A percentile compares a stretch with the other conserved stretches of the same genome.
Conservation (phyloP, 75 land plant species). For the Larix kaempferi region DNA sequence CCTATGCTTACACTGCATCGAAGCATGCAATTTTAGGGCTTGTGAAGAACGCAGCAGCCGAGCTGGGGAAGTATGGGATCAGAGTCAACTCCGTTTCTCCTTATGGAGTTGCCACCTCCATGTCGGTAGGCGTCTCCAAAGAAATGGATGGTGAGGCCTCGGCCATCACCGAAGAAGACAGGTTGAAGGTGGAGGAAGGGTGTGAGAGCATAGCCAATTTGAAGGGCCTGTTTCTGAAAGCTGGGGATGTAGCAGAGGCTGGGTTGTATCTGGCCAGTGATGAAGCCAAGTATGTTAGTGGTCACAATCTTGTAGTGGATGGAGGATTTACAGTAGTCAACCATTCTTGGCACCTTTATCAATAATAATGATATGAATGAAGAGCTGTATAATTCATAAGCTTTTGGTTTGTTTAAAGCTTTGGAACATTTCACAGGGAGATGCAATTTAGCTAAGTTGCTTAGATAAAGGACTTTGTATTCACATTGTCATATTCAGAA, state of each 20-base stretch:
- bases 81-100: slow-evolving; percentile 38
- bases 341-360: background rate
- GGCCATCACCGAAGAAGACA: background rate
- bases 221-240: background rate
- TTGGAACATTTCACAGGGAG: background rate
- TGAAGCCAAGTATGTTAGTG: slow-evolving; percentile 13
- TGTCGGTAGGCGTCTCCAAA: slow-evolving; percentile 4
- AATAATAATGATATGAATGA: background rate
- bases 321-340: slow-evolving; percentile 14
- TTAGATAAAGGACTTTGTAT: no score
- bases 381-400: background rate
- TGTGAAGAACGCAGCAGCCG: slow-evolving; percentile 15
- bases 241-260: slow-evolving; percentile 19
- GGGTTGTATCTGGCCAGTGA: slow-evolving; percentile 12
- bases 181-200: background rate
- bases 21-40: slow-evolving; percentile 17
- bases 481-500: no score
- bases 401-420: background rate
- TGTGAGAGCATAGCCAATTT: background rate
- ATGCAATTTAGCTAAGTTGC: no score
- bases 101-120: slow-evolving; percentile 8
- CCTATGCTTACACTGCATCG: slow-evolving; percentile 11
- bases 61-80: slow-evolving; percentile 24
- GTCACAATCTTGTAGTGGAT: slow-evolving; percentile 21
- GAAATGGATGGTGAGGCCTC: background rate